Evolutionary conservation across 2,329 filamentous ascomycete genomes (phyloP).

Genomic region (Sphaerostilbella broomeana): DNA sequence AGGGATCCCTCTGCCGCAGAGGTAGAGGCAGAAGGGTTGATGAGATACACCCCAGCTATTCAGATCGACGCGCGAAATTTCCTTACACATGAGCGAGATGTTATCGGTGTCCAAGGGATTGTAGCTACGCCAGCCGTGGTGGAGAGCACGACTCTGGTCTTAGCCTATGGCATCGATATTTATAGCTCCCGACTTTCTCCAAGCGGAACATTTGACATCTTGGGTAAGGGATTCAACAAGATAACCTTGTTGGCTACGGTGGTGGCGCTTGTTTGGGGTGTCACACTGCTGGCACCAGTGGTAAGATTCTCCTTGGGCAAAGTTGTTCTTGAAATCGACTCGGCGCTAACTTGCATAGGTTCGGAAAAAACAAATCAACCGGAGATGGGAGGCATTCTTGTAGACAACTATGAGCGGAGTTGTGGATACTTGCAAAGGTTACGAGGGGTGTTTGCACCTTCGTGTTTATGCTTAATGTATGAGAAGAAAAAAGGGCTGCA

Average conservation of each 20-base stretch:
- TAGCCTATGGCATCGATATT: constrained; percentile 82
- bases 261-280: constrained; percentile 68
- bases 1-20: constrained; percentile 77
- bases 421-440: neutral
- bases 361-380: constrained; percentile 62
- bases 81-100: constrained; percentile 74
- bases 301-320: constrained; percentile 47
- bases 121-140: constrained; percentile 71
- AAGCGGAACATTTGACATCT: constrained; percentile 82
- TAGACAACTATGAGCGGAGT: constrained; percentile 20
- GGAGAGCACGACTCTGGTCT: constrained; percentile 86
- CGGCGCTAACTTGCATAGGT: constrained; percentile 38
- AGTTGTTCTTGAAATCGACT: neutral
- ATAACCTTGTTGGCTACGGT: constrained; percentile 78
- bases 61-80: constrained; percentile 78
- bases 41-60: constrained; percentile 66
- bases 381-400: constrained; percentile 46
- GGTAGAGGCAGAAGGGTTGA: constrained; percentile 70
- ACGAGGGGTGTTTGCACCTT: neutral
- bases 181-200: constrained; percentile 85
- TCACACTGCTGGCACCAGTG: constrained; percentile 74
- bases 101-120: constrained; percentile 67
- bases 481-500: neutral
- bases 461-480: constrained; percentile 9
- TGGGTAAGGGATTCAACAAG: constrained; percentile 93